These are phyloP conservation scores for Starmera pachycereana DNA, from an alignment of 805 yeast genomes.

Conservation along the genomic window DNA sequence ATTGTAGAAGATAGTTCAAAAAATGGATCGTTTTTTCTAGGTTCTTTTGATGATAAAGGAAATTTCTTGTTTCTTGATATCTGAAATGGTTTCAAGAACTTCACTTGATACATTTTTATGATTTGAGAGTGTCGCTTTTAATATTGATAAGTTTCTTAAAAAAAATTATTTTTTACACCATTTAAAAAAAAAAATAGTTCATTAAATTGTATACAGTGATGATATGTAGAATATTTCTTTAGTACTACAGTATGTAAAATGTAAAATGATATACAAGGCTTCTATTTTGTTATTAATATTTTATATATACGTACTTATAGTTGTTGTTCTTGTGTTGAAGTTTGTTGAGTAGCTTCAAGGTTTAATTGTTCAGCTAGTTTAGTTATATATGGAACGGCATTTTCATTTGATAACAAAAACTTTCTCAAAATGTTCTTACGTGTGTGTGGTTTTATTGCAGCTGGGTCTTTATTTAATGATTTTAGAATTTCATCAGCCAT, in stretches of 20 bases:
- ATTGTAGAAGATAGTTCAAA: conserved; percentile 13
- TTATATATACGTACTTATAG: too few species aligned
- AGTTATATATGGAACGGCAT: neutral
- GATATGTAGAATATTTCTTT: too few species aligned
- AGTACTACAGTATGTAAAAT: too few species aligned
- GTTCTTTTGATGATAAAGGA: neutral
- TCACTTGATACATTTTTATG: conserved; percentile 22
- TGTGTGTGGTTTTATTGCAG: conserved; percentile 35
- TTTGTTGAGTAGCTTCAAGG: too few species aligned
- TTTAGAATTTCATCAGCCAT: conserved; percentile 26
- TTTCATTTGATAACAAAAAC: conserved; percentile 32
- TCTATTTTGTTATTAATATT: too few species aligned
- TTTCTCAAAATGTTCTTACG: conserved; percentile 68
- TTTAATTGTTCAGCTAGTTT: too few species aligned
- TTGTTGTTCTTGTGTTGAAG: too few species aligned
- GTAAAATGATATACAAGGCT: too few species aligned
- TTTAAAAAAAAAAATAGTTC: too few species aligned
- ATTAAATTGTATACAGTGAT: too few species aligned
- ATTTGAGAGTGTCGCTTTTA: neutral
- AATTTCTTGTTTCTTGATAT: conserved; percentile 5
- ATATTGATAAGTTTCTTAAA: neutral
- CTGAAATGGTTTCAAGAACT: conserved; percentile 23
- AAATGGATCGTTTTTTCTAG: conserved; percentile 4
- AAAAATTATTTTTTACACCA: neutral
- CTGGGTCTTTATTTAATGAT: conserved; percentile 29